Evolutionary conservation across 2,329 filamentous ascomycete genomes (phyloP).

Genomic region (Cadophora gregata): DNA sequence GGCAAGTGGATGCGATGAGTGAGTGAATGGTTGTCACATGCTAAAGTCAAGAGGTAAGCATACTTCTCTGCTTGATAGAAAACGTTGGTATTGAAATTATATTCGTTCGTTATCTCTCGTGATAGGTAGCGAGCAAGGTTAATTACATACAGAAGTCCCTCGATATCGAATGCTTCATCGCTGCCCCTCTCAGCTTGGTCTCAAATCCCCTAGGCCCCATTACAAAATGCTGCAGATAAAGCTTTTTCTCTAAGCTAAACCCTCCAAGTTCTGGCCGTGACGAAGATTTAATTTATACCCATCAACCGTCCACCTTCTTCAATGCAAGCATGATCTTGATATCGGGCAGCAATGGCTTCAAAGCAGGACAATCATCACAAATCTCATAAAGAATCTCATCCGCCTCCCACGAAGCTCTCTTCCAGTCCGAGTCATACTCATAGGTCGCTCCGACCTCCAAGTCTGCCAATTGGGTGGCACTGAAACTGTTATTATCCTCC

Average conservation of each 20-base stretch:
- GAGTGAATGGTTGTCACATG: too few relatives aligned
- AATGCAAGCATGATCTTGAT: not conserved
- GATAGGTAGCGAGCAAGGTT: not conserved
- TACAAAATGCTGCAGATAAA: not conserved
- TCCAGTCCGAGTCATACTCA: not conserved
- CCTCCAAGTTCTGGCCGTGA: not conserved
- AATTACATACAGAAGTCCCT: not conserved
- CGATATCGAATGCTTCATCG: not conserved
- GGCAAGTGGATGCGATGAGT: too few relatives aligned
- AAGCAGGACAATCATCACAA: not conserved
- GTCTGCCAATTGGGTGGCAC: not conserved
- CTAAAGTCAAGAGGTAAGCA: not conserved
- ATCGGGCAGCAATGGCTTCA: not conserved
- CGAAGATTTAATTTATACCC: not conserved
- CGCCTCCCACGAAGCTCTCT: not conserved
- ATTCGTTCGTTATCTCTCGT: not conserved
- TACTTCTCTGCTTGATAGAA: not conserved
- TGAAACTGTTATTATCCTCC: not conserved
- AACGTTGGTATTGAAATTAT: too few relatives aligned
- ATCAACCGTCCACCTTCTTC: not conserved
- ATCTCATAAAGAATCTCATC: slow-evolving; percentile 2
- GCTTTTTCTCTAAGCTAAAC: not conserved
- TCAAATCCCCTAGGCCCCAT: not conserved
- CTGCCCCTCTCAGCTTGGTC: not conserved
- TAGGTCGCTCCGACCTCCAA: not conserved